Evolutionary conservation across 768 basidiomycete species (phyloP), one percentile per base, ranked within the genome.

Genomic region (Phanerochaete sordida): DNA sequence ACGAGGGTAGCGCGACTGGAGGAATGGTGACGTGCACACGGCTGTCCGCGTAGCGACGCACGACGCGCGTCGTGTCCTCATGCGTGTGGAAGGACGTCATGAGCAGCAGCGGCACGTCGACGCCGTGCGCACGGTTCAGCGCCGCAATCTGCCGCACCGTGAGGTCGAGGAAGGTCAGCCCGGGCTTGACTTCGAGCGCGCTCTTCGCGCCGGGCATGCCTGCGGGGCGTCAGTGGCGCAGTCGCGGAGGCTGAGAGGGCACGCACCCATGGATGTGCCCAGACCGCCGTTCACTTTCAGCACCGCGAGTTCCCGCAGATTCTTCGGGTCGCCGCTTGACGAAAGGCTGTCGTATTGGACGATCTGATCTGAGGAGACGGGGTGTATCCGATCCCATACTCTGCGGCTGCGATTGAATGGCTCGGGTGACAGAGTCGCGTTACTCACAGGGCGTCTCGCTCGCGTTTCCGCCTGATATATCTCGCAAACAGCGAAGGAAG

Each of bases 401-500:
- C 72, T 73, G 27, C 37, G 15, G 52, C 21, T n/a, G 19, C 48
- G 2, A n/a, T 56, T 45, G 39, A n/a, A 31, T 47, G 27, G 13
- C 12, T 33, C 16, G 54, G 44, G 26, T 1, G 30, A 37, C 27
- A 35, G 45, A 35, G 27, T 23, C 23, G 16, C 62, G 2, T 16
- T 12, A 37, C 69, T 43, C 67, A 96, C 94, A 97, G 85, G 74
- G 91, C 88, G 6, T 26, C 81, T 69, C 84, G 86, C 77, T 90
- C 88, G 37, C 93, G 93, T 28, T 88, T 87, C 74, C 96, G 92
- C 21, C 84, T 76, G 64, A 97, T 87, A 77, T 94, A 97, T 65
- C 95, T 90, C 71, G 91, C 95, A 82, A 96, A 95, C 67, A 98
- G 90, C 87, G 86, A 82, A 94, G 94, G 82, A 97, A 98, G 58